Evolutionary conservation across 805 yeast genomes (phyloP).

Genomic region (Pichia kluyveri): DNA sequence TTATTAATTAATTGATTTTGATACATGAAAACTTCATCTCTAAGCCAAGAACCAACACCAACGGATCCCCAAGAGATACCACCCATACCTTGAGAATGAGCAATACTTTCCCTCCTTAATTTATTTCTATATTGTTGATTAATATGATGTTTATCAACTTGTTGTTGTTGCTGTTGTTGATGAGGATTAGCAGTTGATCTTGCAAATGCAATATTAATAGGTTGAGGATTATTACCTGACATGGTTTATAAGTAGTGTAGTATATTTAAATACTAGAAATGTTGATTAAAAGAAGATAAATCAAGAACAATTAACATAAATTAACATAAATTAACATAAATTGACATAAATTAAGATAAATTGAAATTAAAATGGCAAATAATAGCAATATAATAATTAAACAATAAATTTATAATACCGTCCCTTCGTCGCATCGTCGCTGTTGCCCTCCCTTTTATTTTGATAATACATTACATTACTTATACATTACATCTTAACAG

Average conservation of each 20-base stretch:
- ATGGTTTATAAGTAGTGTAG: neutral
- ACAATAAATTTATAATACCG: too few relatives aligned
- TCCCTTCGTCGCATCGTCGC: too few relatives aligned
- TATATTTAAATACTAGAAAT: too few relatives aligned
- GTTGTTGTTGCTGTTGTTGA: neutral
- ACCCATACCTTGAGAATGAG: conserved; percentile 96
- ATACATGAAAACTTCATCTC: conserved; percentile 76
- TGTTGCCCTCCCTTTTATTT: too few relatives aligned
- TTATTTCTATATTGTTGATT: conserved; percentile 18
- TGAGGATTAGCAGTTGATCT: neutral
- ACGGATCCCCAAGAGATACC: conserved; percentile 97
- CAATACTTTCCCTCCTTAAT: conserved; percentile 81
- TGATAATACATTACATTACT: too few relatives aligned
- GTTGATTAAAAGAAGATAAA: too few relatives aligned
- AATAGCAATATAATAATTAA: too few relatives aligned
- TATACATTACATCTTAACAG: too few relatives aligned
- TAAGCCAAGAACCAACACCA: conserved; percentile 90
- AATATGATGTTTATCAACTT: conserved; percentile 21
- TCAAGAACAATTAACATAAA: too few relatives aligned
- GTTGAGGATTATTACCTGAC: neutral
- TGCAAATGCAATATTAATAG: neutral
- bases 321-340: too few relatives aligned
- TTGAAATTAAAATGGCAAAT: too few relatives aligned
- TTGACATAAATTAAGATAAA: too few relatives aligned
- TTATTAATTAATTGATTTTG: neutral